Percentiles rank a stretch among this genome's conserved stretches.
These are phyloP conservation scores for Hymenoscyphus salicellus DNA, from an alignment of 2,329 filamentous ascomycete genomes.

Conservation along the genomic window DNA sequence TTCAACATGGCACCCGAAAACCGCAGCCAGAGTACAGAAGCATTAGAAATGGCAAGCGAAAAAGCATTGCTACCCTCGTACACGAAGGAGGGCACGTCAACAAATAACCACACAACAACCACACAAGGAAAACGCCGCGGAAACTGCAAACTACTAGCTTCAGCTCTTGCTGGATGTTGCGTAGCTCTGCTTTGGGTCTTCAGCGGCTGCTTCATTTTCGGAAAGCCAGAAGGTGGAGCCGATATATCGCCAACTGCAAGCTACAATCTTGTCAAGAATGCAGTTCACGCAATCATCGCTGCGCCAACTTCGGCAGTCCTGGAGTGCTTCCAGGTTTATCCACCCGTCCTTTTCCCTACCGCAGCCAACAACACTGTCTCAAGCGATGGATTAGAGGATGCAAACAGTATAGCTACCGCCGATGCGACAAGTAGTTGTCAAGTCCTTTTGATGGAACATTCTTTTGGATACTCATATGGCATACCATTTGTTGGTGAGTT, in stretches of 20 bases:
- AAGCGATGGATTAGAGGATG: slow-evolving; percentile 29
- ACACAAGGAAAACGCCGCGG: neutral
- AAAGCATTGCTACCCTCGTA: neutral
- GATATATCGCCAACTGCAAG: neutral
- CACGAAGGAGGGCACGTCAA: neutral
- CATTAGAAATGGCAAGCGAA: slow-evolving; percentile 1
- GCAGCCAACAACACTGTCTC: slow-evolving; percentile 38
- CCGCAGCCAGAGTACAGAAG: neutral
- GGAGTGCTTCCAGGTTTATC: slow-evolving; percentile 67
- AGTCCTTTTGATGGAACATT: slow-evolving; percentile 64
- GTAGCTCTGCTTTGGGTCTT: slow-evolving; percentile 10
- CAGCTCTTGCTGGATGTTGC: slow-evolving; percentile 5
- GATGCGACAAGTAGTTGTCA: slow-evolving; percentile 43
- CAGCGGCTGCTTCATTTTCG: slow-evolving; percentile 10
- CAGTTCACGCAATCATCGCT: slow-evolving; percentile 23
- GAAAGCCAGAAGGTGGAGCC: neutral
- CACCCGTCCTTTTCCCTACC: slow-evolving; percentile 57
- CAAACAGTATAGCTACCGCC: slow-evolving; percentile 25
- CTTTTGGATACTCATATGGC: slow-evolving; percentile 72
- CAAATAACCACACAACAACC: neutral
- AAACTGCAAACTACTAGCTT: neutral
- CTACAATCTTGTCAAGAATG: slow-evolving; percentile 26
- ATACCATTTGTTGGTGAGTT: slow-evolving; percentile 65
- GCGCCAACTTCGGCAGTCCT: slow-evolving; percentile 39
- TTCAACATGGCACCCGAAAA: neutral